Evolutionary conservation across 345 rosid species (phyloP).

Genomic region (Conringia planisiliqua): DNA sequence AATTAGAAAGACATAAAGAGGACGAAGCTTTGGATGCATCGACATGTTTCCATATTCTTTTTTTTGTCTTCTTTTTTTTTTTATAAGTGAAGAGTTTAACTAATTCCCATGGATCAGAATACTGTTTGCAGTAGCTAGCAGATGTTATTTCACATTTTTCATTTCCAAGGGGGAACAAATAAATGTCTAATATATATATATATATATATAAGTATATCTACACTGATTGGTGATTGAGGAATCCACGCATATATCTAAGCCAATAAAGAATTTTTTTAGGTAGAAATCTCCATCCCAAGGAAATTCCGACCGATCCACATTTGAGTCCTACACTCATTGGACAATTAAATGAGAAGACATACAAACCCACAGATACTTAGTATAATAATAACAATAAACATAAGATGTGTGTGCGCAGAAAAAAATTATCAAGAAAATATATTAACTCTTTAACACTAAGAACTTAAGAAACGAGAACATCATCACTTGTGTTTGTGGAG

Average conservation of each 20-base stretch:
- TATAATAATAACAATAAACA: background rate
- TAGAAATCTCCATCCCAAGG: slow-evolving; percentile 34
- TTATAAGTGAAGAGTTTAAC: slow-evolving; percentile 21
- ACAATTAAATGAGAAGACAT: slow-evolving; percentile 6
- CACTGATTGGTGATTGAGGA: slow-evolving; percentile 16
- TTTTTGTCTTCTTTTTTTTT: slow-evolving; percentile 28
- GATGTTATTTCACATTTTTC: slow-evolving; percentile 40
- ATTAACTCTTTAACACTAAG: background rate
- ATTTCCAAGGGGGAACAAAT: slow-evolving; percentile 20
- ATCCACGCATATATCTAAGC: background rate
- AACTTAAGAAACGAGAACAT: background rate
- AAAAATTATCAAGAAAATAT: background rate
- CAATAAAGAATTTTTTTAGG: background rate
- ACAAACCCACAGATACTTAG: too few species aligned
- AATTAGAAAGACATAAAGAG: background rate
- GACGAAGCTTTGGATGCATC: slow-evolving; percentile 50
- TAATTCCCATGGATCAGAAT: slow-evolving; percentile 26
- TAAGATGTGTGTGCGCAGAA: background rate
- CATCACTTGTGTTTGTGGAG: background rate
- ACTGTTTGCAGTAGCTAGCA: slow-evolving; percentile 30
- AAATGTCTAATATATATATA: background rate
- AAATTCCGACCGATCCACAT: slow-evolving; percentile 34
- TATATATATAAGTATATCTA: slow-evolving; percentile 2
- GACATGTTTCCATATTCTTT: slow-evolving; percentile 34
- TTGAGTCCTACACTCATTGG: slow-evolving; percentile 28